Evolutionary conservation across 2,329 filamentous ascomycete genomes (phyloP).

Genomic region (Phyllosticta citrichinensis): DNA sequence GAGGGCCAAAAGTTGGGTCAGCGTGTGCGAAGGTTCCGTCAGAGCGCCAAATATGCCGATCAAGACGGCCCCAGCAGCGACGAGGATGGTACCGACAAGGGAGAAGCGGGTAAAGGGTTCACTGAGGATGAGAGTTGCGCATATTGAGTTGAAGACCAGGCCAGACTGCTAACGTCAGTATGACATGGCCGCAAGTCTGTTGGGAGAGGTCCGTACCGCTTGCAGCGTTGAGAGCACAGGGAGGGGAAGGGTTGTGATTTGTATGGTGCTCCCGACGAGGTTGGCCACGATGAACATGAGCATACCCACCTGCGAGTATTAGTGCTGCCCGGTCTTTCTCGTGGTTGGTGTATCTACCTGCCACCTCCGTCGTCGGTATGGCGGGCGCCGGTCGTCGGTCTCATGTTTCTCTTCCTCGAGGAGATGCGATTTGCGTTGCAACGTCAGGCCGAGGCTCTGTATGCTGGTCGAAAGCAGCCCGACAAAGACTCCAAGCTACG

Average conservation of each 20-base stretch:
- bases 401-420: constrained; percentile 87
- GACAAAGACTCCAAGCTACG: constrained; percentile 80
- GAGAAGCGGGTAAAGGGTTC: constrained; percentile 94
- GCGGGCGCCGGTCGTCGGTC: constrained; percentile 70
- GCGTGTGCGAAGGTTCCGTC: constrained; percentile 79
- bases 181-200: not conserved
- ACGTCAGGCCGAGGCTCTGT: constrained; percentile 86
- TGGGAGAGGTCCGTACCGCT: constrained; percentile 42
- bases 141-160: constrained; percentile 96
- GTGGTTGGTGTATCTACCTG: constrained; percentile 44
- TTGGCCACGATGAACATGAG: constrained; percentile 94
- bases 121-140: constrained; percentile 82
- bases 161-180: constrained; percentile 49
- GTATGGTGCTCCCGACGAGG: constrained; percentile 86
- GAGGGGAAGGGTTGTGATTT: constrained; percentile 90
- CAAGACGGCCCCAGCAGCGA: constrained; percentile 76
- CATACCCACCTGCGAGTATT: constrained; percentile 60
- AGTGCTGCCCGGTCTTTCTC: not conserved
- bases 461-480: constrained; percentile 88
- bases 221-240: constrained; percentile 92
- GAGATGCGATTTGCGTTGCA: constrained; percentile 96
- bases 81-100: constrained; percentile 78
- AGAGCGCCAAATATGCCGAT: constrained; percentile 94
- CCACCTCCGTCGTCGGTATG: constrained; percentile 86
- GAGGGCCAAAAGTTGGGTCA: constrained; percentile 70